Percentiles rank a stretch among this genome's conserved stretches.
phyloP scores from a whole-genome alignment of 371 early-diverging fungal genomes.

The Mortierella sp. region DNA sequence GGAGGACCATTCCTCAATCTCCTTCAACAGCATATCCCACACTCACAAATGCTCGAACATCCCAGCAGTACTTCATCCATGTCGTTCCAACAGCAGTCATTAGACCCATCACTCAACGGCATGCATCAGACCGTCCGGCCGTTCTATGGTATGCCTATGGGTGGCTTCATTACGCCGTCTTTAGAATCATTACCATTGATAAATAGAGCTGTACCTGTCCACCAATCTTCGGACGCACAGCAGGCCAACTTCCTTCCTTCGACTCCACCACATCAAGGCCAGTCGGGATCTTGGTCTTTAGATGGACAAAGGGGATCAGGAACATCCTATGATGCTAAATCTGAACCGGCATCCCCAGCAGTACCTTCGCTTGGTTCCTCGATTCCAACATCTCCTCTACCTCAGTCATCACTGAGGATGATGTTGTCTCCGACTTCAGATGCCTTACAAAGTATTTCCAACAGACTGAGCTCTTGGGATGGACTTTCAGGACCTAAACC shows the following conservation, averaged over 20 bases:
- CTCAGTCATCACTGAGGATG: slow-evolving; percentile 27
- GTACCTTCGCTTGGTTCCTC: slow-evolving; percentile 22
- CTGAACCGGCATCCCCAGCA: slow-evolving; percentile 25
- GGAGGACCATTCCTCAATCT: slow-evolving; percentile 26
- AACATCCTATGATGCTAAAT: slow-evolving; percentile 5
- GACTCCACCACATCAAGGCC: background rate
- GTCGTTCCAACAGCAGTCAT: slow-evolving; percentile 27
- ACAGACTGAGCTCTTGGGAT: slow-evolving; percentile 41
- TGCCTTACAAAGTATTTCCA: slow-evolving; percentile 29
- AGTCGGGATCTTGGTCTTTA: slow-evolving; percentile 22
- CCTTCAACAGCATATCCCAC: slow-evolving; percentile 35
- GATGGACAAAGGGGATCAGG: background rate
- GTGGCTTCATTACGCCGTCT: slow-evolving; percentile 48
- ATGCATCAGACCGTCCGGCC: slow-evolving; percentile 25
- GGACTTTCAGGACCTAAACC: slow-evolving; percentile 25
- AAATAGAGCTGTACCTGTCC: slow-evolving; percentile 4
- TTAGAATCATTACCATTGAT: slow-evolving; percentile 34
- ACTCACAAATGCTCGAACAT: slow-evolving; percentile 22
- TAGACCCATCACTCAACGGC: slow-evolving; percentile 15
- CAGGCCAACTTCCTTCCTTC: slow-evolving; percentile 4
- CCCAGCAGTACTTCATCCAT: slow-evolving; percentile 11
- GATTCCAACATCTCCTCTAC: slow-evolving; percentile 30
- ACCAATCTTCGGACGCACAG: background rate
- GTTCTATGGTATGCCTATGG: slow-evolving; percentile 53
- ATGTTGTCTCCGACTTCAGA: slow-evolving; percentile 45